Evolutionary conservation across 2,329 filamentous ascomycete genomes (phyloP), one percentile per base, ranked within the genome.

Genomic region (Teratosphaeria nubilosa): DNA sequence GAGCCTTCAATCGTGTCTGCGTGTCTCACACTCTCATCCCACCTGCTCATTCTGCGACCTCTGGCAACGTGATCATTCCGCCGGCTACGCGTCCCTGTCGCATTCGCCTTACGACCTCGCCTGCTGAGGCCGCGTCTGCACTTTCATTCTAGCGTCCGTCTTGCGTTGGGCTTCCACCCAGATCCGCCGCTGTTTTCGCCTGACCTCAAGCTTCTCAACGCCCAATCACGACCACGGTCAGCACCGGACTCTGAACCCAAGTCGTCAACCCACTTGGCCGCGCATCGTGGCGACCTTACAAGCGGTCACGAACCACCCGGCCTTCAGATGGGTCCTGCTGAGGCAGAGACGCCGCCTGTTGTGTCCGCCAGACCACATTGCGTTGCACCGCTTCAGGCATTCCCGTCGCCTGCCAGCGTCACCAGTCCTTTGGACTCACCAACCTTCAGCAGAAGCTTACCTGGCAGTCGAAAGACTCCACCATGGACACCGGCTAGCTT

Each of bases 281-380:
- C 14, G 51, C 24, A 53, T 27, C 24, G 51, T 53, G 51, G 51
- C 51, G 25, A n/a, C 30, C n/a, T 24, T n/a, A 22, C 51, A 20
- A 30, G 27, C 27, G 27, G 51, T 25, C 30, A 24, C 20, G n/a
- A 48, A 11, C 5, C 11, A 10, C 25, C 24, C 24, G 32, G 32
- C 56, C 56, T 31, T 61, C 57, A 62, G 59, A 62, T 61, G 61
- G 61, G 57, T 55, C 59, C 61, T 59, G 61, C 54, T 53, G 53
- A 56, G 60, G 60, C 58, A 57, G 56, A 51, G 37, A 56, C 48
- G 45, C 55, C 41, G 54, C 51, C 53, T 56, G 57, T 59, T 61
- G 59, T 48, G 13, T 55, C 54, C 54, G 22, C 51, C 54, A 55
- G 22, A 45, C 51, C 14, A 48, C 24, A 24, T 51, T 10, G 9